A percentile compares a stretch with the other conserved stretches of the same genome.
phyloP scores from a whole-genome alignment of 352 stramenopile species.

The Lagenidium giganteum region DNA sequence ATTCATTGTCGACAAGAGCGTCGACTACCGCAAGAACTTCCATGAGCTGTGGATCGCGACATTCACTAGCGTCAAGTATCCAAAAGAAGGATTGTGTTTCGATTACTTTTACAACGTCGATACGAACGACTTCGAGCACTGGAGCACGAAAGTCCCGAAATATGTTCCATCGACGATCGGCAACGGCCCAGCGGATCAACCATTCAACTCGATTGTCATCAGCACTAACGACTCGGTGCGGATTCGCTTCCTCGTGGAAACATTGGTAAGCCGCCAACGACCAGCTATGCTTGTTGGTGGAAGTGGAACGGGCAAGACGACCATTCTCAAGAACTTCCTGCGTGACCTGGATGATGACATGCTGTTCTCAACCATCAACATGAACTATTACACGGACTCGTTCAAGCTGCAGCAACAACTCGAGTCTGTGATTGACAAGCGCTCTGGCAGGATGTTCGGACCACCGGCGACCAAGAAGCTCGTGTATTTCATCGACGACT shows the following conservation, averaged over 20 bases:
- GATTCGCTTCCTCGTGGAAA: constrained; percentile 93
- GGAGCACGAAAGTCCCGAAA: constrained; percentile 90
- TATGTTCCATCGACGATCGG: constrained; percentile 91
- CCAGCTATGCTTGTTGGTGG: constrained; percentile 95
- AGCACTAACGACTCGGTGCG: constrained; percentile 95
- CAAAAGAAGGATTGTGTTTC: constrained; percentile 95
- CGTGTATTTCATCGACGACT: constrained; percentile 96
- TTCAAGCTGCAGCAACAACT: constrained; percentile 94
- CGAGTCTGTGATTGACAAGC: constrained; percentile 96
- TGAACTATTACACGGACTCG: constrained; percentile 97
- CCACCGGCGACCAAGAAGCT: constrained; percentile 94
- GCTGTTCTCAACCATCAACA: constrained; percentile 96
- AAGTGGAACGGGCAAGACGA: constrained; percentile 96
- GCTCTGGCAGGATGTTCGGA: constrained; percentile 93
- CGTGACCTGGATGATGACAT: constrained; percentile 90
- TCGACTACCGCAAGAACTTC: constrained; percentile 89
- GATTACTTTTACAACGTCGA: constrained; percentile 97
- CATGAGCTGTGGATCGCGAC: constrained; percentile 79
- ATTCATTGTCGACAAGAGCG: constrained; percentile 91
- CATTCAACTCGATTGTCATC: constrained; percentile 96
- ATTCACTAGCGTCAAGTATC: constrained; percentile 89
- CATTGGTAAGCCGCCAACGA: constrained; percentile 90
- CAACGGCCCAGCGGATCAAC: constrained; percentile 88
- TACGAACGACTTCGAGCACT: constrained; percentile 90
- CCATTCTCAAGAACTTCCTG: constrained; percentile 96